Evolutionary conservation across 495 filamentous ascomycete species (phyloP), one percentile per base, ranked within the genome.

Genomic region (Chaetomidium leptoderma): DNA sequence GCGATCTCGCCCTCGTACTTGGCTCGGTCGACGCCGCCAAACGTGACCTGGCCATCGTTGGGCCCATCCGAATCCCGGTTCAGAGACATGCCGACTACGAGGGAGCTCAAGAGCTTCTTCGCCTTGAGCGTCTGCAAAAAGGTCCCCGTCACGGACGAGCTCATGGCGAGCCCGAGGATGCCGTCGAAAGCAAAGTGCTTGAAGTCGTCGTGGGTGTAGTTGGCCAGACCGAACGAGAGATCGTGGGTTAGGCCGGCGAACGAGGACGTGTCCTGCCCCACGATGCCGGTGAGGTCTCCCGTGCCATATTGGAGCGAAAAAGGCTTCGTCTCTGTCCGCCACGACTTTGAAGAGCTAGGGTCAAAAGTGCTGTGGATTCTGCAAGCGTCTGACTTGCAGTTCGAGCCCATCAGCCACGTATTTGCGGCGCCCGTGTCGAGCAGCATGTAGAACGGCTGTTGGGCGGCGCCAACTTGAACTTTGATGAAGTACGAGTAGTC

Each of bases 401-500:
- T 66, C 11, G 82, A 72, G 23, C 81, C 78, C 76, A 90, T 90
- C 26, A 93, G 79, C 90, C 90, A 95, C 10, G 83, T 88, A 63
- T 85, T 86, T 21, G 83, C 80, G 9, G 88, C 86, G 23, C 89
- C 90, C 16, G 88, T 89, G 67, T 95, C 90, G 30, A 95, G 64
- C 37, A 90, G 78, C 78, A 95, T 82, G 70, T 83, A 84, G 66
- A 91, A 75, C 7, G 79, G 70, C 59, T 86, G 82, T 36, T 77
- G 71, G 29, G 79, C 67, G 0, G 87, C 84, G 39, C 90, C 90
- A 45, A 93, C 76, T 39, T 74, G 66, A n/a, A 87, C 80, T 33
- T 81, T 68, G 21, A 83, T 69, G 63, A 95, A 90, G 75, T 95
- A 95, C 7, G 86, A 86, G 57, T 80, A 86, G 70, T 93, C 89